phyloP scores from a whole-genome alignment of 2,329 filamentous ascomycete species.

The Diaporthe batatas region DNA sequence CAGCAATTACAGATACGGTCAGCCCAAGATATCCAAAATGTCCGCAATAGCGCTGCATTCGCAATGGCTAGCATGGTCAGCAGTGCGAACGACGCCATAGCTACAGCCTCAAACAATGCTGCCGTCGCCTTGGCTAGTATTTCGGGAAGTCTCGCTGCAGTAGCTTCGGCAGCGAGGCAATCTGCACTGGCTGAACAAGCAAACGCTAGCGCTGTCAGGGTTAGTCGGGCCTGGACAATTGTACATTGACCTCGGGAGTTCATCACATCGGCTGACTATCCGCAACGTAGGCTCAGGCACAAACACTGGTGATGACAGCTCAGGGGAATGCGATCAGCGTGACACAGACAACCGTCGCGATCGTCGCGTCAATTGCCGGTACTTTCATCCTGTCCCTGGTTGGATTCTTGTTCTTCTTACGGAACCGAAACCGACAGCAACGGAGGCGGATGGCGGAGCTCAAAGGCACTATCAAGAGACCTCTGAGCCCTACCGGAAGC shows the following conservation, averaged over 20 bases:
- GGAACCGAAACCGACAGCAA: slow-evolving; percentile 26
- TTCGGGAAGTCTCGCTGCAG: slow-evolving; percentile 20
- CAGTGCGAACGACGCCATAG: slow-evolving; percentile 20
- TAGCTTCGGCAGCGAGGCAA: slow-evolving; percentile 28
- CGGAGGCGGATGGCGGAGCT: slow-evolving; percentile 1
- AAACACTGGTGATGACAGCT: slow-evolving; percentile 18
- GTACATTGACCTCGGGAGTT: too few species aligned
- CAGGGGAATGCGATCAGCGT: neutral
- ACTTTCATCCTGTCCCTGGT: slow-evolving; percentile 24
- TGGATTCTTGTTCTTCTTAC: slow-evolving; percentile 24
- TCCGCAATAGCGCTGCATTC: slow-evolving; percentile 13
- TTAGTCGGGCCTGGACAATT: neutral
- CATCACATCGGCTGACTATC: neutral
- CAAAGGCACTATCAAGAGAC: slow-evolving; percentile 20
- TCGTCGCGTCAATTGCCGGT: slow-evolving; percentile 29
- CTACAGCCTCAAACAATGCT: slow-evolving; percentile 24
- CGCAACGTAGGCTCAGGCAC: slow-evolving; percentile 27
- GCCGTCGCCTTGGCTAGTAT: slow-evolving; percentile 32
- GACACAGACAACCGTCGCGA: slow-evolving; percentile 16
- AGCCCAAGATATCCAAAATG: slow-evolving; percentile 16
- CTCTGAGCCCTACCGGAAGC: slow-evolving; percentile 7
- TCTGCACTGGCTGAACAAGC: slow-evolving; percentile 18
- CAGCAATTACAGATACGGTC: slow-evolving; percentile 23
- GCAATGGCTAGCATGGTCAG: slow-evolving; percentile 28
- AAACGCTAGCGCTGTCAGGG: slow-evolving; percentile 31